Evolutionary conservation across 495 filamentous ascomycete species (phyloP).

Genomic region (Massariosphaeria phaeospora): DNA sequence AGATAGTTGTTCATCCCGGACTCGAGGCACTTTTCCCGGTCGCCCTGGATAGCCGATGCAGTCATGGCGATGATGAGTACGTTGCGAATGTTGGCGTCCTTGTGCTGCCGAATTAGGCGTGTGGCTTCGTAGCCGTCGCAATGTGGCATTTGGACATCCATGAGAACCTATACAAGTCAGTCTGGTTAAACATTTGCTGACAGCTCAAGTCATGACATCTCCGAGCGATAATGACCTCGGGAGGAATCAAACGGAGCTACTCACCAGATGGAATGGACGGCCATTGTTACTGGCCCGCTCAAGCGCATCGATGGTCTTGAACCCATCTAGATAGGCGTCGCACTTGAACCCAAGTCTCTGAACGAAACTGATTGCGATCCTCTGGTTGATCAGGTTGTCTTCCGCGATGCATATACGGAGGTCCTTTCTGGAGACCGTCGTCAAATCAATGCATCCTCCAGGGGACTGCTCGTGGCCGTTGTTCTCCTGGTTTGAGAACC

Average conservation of each 20-base stretch:
- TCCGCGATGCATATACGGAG: constrained; percentile 85
- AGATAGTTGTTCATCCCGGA: constrained; percentile 96
- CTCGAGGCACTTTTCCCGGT: constrained; percentile 84
- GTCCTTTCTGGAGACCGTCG: constrained; percentile 66
- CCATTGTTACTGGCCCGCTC: constrained; percentile 63
- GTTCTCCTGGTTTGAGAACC: constrained; percentile 49
- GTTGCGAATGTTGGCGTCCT: constrained; percentile 64
- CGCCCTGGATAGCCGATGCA: constrained; percentile 82
- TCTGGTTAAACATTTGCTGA: too few species aligned
- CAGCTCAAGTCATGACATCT: too few species aligned
- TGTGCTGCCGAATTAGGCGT: constrained; percentile 67
- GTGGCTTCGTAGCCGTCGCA: constrained; percentile 87
- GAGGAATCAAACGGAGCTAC: background rate
- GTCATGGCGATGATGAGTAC: constrained; percentile 92
- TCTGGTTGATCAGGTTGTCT: constrained; percentile 81
- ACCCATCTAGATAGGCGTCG: constrained; percentile 80
- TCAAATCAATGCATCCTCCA: constrained; percentile 48
- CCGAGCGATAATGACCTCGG: too few species aligned
- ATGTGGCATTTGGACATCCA: constrained; percentile 95
- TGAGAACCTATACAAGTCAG: constrained; percentile 46
- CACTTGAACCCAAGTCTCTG: constrained; percentile 73
- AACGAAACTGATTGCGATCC: constrained; percentile 86
- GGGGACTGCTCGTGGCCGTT: constrained; percentile 23
- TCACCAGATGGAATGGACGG: constrained; percentile 68
- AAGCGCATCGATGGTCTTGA: constrained; percentile 79